phyloP scores from a whole-genome alignment of 176 grass and related monocot species.

The Canna indica region DNA sequence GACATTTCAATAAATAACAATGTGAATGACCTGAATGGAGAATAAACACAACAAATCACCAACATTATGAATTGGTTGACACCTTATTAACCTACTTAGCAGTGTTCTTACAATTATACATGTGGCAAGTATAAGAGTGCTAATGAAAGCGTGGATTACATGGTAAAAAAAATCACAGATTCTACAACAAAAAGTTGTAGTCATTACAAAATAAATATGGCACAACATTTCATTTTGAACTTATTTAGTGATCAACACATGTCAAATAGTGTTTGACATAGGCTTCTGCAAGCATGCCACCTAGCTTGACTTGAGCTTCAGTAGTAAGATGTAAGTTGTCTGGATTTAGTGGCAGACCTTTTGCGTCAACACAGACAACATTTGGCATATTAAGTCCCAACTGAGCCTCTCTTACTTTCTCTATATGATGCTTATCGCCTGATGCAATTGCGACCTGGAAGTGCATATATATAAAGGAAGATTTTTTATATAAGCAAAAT shows the following conservation, averaged over 20 bases:
- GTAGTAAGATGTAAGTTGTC: constrained; percentile 72
- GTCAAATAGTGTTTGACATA: constrained; percentile 38
- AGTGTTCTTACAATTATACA: no score
- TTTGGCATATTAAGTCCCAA: constrained; percentile 48
- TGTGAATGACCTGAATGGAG: no score
- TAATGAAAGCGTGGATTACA: neutral
- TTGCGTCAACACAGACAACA: constrained; percentile 74
- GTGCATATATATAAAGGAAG: neutral
- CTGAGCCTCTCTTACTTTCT: constrained; percentile 68
- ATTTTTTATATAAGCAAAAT: neutral
- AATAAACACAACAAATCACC: no score
- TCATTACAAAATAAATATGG: neutral
- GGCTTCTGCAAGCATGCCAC: constrained; percentile 61
- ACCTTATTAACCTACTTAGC: no score
- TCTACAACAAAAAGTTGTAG: neutral
- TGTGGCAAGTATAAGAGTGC: neutral
- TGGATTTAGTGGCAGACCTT: constrained; percentile 50
- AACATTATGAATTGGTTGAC: no score
- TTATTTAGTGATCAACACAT: neutral
- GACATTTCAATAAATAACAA: no score
- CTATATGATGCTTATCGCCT: constrained; percentile 52
- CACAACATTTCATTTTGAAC: neutral
- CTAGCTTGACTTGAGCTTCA: constrained; percentile 73
- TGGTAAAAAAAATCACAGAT: neutral
- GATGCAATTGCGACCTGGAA: constrained; percentile 80